A percentile compares a stretch with the other conserved stretches of the same genome.
phyloP scores from a whole-genome alignment of 2,329 filamentous ascomycete genomes.

The Aspergillus fischeri region DNA sequence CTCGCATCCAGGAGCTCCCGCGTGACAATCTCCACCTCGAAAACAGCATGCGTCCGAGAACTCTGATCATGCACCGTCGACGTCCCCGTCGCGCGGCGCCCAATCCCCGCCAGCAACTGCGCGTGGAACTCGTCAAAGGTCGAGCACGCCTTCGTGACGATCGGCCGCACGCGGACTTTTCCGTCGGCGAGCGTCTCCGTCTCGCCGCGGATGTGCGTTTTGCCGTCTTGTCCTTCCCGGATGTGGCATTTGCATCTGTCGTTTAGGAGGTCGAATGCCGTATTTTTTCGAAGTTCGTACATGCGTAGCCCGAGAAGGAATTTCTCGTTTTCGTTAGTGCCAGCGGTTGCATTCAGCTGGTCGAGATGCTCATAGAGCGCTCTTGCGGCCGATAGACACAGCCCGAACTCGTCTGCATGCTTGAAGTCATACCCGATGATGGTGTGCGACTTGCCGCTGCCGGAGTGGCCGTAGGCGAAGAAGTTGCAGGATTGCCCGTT shows the following conservation, averaged over 20 bases:
- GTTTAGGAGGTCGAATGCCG: slow-evolving; percentile 42
- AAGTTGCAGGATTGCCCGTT: slow-evolving; percentile 38
- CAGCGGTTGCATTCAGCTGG: slow-evolving; percentile 16
- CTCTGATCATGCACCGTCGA: slow-evolving; percentile 44
- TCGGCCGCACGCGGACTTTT: slow-evolving; percentile 41
- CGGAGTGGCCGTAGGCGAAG: slow-evolving; percentile 44
- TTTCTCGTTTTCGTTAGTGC: background rate
- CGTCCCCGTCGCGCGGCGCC: slow-evolving; percentile 30
- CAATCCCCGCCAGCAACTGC: slow-evolving; percentile 27
- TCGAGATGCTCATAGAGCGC: slow-evolving; percentile 26
- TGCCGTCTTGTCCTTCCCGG: slow-evolving; percentile 39
- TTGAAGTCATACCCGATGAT: slow-evolving; percentile 43
- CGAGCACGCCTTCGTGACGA: slow-evolving; percentile 29
- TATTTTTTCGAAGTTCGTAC: slow-evolving; percentile 42
- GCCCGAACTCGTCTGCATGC: slow-evolving; percentile 28
- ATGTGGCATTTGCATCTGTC: slow-evolving; percentile 36
- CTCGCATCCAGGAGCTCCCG: slow-evolving; percentile 33
- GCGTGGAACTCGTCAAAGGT: slow-evolving; percentile 29
- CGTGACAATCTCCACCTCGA: slow-evolving; percentile 43
- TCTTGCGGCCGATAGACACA: slow-evolving; percentile 35
- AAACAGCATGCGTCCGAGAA: slow-evolving; percentile 43
- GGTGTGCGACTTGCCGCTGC: slow-evolving; percentile 42
- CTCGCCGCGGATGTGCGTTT: slow-evolving; percentile 40
- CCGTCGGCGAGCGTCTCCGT: slow-evolving; percentile 40
- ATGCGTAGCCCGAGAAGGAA: slow-evolving; percentile 38